phyloP scores from a whole-genome alignment of 164 flowering plant genomes.

The Kalanchoe fedtschenkoi region DNA sequence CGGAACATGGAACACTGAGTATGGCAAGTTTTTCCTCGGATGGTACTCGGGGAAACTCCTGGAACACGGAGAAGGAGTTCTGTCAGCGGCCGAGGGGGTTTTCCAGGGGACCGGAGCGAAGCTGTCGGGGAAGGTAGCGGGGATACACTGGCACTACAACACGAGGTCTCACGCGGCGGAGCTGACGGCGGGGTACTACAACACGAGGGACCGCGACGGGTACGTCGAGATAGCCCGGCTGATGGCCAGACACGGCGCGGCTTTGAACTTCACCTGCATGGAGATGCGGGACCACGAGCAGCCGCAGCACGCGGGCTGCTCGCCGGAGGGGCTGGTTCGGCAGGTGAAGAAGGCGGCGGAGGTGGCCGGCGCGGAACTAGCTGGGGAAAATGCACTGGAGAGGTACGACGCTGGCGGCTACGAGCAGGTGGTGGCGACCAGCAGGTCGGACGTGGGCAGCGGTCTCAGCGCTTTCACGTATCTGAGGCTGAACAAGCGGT shows the following conservation, averaged over 20 bases:
- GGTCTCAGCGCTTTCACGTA: slow-evolving; percentile 44
- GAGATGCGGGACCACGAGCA: slow-evolving; percentile 46
- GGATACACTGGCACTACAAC: slow-evolving; percentile 48
- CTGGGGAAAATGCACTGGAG: slow-evolving; percentile 3
- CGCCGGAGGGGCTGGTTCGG: slow-evolving; percentile 46
- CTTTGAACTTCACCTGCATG: slow-evolving; percentile 45
- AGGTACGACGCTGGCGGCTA: slow-evolving; percentile 1
- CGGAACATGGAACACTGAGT: slow-evolving; percentile 44
- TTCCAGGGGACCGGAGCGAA: slow-evolving; percentile 29
- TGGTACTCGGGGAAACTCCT: slow-evolving; percentile 58
- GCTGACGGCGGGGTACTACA: slow-evolving; percentile 55
- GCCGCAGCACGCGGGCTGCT: slow-evolving; percentile 31
- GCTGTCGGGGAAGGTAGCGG: slow-evolving; percentile 32
- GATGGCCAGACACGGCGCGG: slow-evolving; percentile 52
- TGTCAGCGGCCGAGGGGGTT: slow-evolving; percentile 36
- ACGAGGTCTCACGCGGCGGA: slow-evolving; percentile 50
- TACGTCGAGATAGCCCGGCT: slow-evolving; percentile 41
- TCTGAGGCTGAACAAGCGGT: slow-evolving; percentile 41
- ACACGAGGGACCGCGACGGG: slow-evolving; percentile 43
- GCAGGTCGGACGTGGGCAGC: slow-evolving; percentile 22
- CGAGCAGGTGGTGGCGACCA: background rate
- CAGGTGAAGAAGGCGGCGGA: slow-evolving; percentile 32
- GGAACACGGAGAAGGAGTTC: slow-evolving; percentile 47
- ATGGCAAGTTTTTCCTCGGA: slow-evolving; percentile 52
- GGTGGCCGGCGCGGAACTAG: background rate